Base-by-base conservation (phyloP, 129 eudicot species). In the Apium graveolens region DNA sequence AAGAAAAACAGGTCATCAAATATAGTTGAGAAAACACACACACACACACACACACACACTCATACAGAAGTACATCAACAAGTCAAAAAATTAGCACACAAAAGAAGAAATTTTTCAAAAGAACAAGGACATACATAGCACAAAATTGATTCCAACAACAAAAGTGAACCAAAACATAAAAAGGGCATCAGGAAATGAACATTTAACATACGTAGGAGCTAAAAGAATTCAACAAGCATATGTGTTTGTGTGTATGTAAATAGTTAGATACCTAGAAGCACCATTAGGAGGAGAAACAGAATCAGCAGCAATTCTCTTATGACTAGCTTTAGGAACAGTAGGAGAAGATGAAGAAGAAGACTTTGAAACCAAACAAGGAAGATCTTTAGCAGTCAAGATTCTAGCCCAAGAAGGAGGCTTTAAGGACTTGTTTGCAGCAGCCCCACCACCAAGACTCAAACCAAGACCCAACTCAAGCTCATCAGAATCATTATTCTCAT, bases 401-500 rank as follows among this genome's bases (percentile, higher is more conserved):
- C 94, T 95, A 1, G 96, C 92, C 89, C 90, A 83, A 73, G 88
- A 62, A 66, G 51, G 84, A 4, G 44, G 5, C 80, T 81, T 86
- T 11, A 60, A 60, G 8, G 85, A 70, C 85, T 79, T 60, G 34
- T 60, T 90, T 74, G 68, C 68, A 60, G 68, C 31, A 60, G 42
- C 14, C 7, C 85, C 84, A 39, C 88, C 87, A 66, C 97, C 96
- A 79, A 95, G 88, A 80, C 92, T 86, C 75, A 96, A 84, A 18
- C 96, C 99, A 80, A 95, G 96, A 1, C 99, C 97, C 83, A 95
- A 86, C 74, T 95, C 99, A 74, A 95, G 85, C 83, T 80, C 88
- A 20, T 81, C 88, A n/a, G 66, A 80, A 24, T 78, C 88, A n/a
- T 68, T 68, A 11, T 60, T 60, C 68, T 60, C 68, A 70, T 80